Conservation (phyloP, 805 yeast genomes). For the Saccharomycopsis sp. region DNA sequence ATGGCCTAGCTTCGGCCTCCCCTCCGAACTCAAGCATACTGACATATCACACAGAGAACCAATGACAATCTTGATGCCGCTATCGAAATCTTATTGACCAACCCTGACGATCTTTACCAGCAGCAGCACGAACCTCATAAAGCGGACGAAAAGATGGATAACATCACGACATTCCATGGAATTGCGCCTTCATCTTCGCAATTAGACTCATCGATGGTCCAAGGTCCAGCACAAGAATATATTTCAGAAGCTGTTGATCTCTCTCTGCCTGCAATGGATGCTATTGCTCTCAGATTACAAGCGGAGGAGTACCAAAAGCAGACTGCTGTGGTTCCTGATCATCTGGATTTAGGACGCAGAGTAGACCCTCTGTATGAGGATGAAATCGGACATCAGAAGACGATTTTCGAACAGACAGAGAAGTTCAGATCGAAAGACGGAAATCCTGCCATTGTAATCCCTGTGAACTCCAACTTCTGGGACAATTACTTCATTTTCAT, state of each 20-base stretch:
- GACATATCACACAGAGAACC: not conserved
- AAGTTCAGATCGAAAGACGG: constrained; percentile 5
- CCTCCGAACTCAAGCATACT: too few species aligned
- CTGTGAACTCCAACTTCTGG: constrained; percentile 3
- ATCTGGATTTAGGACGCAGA: too few species aligned
- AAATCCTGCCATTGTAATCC: constrained; percentile 5
- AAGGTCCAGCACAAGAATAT: too few species aligned
- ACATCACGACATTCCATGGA: not conserved
- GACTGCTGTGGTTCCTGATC: too few species aligned
- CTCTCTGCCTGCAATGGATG: too few species aligned
- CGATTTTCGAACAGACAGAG: constrained; percentile 1
- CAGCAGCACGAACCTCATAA: not conserved
- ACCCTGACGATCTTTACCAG: not conserved
- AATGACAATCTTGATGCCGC: not conserved
- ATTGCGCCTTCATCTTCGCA: not conserved
- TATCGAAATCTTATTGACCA: not conserved
- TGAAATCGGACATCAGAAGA: not conserved
- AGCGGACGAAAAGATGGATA: not conserved
- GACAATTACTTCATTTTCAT: constrained; percentile 14
- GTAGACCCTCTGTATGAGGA: too few species aligned
- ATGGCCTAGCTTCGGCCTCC: too few species aligned
- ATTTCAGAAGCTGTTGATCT: too few species aligned
- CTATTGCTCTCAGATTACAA: too few species aligned
- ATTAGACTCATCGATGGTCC: too few species aligned
- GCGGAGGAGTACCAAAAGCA: too few species aligned